Base-by-base conservation (phyloP, 345 rosid genomes). In the Laguncularia racemosa region DNA sequence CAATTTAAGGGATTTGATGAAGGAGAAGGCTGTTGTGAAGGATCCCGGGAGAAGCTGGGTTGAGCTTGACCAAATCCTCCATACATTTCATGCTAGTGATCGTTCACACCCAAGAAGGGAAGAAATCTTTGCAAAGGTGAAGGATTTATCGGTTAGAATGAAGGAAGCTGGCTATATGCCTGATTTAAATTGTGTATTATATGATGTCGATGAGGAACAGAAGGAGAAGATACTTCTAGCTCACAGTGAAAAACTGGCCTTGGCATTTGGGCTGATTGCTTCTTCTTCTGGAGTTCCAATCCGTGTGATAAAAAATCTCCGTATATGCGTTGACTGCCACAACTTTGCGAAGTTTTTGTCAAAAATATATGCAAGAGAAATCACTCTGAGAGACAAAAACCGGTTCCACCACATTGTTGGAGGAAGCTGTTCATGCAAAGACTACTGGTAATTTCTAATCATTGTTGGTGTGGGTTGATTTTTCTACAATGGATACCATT, bases 41-140 rank as follows among this genome's bases (percentile, higher is more conserved):
- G 96, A 92, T 50, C 93, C 98, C 1, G 98, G 96, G 47, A 80
- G 69, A 78, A 86, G 95, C 75, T 86, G 87, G 96, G 78, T 89
- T 46, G 89, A 89, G 52, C 79, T 80, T 23, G 84, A 83, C 47
- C 86, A 78, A 56, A 82, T 64, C n/a, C 76, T 83, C 19, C 93
- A 92, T 67, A 77, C 78, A 55, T 89, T 92, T 74, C 81, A 84
- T 51, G 95, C 95, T 2, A 77, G 77, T 62, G 98, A 92, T 59
- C 85, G 65, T 46, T 73, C 81, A 11, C 98, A 84, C 73, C 98
- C 91, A 7, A 83, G 84, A 76, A 89, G 88, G 56, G 74, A 67
- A 45, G 96, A 89, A 18, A 81, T 86, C 54, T 58, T 62, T 6
- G 64, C 55, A 26, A 86, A 81, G 69, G 48, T 83, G 62, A 86